phyloP scores from a whole-genome alignment of 345 rosid species.

The Syzygium grande region DNA sequence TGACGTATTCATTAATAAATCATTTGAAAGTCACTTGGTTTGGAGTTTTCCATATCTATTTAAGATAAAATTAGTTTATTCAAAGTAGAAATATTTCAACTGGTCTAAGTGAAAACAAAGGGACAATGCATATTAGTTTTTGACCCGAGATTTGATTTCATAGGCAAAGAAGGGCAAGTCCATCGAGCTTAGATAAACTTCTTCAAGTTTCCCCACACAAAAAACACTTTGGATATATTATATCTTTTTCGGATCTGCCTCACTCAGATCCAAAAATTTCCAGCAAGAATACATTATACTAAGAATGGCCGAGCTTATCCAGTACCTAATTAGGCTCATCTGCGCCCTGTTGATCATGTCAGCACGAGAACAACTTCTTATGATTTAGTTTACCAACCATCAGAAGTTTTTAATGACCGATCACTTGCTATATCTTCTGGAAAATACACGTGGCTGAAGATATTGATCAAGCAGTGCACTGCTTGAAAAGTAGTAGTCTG shows the following conservation, averaged over 20 bases:
- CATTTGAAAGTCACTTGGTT: background rate
- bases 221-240: background rate
- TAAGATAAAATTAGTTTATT: background rate
- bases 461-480: background rate
- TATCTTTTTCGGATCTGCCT: background rate
- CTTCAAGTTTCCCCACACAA: background rate
- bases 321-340: background rate
- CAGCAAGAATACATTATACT: background rate
- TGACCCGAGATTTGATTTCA: background rate
- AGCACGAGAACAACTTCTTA: background rate
- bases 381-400: background rate
- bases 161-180: background rate
- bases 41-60: background rate
- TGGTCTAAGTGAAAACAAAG: background rate
- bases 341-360: background rate
- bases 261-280: background rate
- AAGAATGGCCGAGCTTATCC: background rate
- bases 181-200: background rate
- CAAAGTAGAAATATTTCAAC: background rate
- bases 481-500: background rate
- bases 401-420: background rate
- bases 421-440: background rate
- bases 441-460: background rate
- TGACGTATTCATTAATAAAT: background rate
- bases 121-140: background rate